Conservation (phyloP, 805 yeast species). For the Zygotorulaspora chibaensis region DNA sequence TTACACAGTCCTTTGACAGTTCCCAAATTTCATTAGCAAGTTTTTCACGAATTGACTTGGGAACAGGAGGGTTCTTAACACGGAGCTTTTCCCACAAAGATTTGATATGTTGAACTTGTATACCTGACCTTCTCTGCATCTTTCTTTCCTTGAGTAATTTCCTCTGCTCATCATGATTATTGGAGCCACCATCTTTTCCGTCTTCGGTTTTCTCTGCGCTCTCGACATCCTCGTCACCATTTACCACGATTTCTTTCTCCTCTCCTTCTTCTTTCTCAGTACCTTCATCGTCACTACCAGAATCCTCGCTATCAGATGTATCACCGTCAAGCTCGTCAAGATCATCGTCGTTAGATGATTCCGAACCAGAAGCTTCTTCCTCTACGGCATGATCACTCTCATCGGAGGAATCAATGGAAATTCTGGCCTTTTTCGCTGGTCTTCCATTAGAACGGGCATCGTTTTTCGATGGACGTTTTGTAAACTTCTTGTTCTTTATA, state of each 20-base stretch:
- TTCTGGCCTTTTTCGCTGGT: conserved; percentile 31
- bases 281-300: conserved; percentile 23
- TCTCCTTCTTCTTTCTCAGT: conserved; percentile 17
- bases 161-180: conserved; percentile 75
- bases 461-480: conserved; percentile 9
- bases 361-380: conserved; percentile 14
- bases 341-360: not conserved
- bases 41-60: conserved; percentile 70
- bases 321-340: conserved; percentile 19
- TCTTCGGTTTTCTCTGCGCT: conserved; percentile 31
- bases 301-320: conserved; percentile 11
- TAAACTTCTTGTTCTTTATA: conserved; percentile 6
- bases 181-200: conserved; percentile 33
- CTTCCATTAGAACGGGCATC: conserved; percentile 6
- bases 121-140: conserved; percentile 81
- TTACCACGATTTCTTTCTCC: conserved; percentile 33
- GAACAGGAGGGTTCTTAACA: conserved; percentile 76
- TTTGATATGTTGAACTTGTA: conserved; percentile 79
- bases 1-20: conserved; percentile 67
- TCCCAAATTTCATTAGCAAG: conserved; percentile 83
- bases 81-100: conserved; percentile 87
- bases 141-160: conserved; percentile 76
- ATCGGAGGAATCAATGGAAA: conserved; percentile 34
- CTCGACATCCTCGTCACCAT: conserved; percentile 24
- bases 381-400: conserved; percentile 24